Evolutionary conservation across 2,329 filamentous ascomycete genomes (phyloP).

Genomic region (Paecilomyces sp.): DNA sequence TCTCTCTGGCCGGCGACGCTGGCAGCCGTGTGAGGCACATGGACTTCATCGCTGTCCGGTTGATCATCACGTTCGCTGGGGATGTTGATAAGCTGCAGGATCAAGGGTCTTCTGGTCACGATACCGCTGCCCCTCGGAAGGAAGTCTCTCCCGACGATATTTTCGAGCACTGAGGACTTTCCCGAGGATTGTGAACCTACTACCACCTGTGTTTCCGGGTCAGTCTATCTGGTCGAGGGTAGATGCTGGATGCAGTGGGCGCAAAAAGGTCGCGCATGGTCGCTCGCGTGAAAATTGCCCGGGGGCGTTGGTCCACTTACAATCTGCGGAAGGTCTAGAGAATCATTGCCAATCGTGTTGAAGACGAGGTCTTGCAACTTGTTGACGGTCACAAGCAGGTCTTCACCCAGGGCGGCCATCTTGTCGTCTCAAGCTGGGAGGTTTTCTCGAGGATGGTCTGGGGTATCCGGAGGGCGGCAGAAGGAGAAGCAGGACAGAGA

Average conservation of each 20-base stretch:
- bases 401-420: conserved; percentile 96
- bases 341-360: conserved; percentile 99
- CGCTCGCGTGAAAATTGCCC: neutral
- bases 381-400: conserved; percentile 92
- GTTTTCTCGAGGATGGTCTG: neutral
- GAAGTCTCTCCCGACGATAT: conserved; percentile 97
- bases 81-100: conserved; percentile 97
- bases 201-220: conserved; percentile 63
- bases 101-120: conserved; percentile 86
- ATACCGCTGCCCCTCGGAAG: conserved; percentile 94
- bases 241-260: neutral
- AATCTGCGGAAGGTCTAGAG: conserved; percentile 94
- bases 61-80: conserved; percentile 65
- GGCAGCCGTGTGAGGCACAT: conserved; percentile 69
- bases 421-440: conserved; percentile 6
- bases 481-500: neutral
- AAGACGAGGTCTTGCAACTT: conserved; percentile 98
- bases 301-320: conserved; percentile 49
- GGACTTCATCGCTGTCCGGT: conserved; percentile 55
- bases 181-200: conserved; percentile 97
- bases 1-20: conserved; percentile 60
- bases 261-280: neutral
- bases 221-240: conserved; percentile 5
- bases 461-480: neutral
- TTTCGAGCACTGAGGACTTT: conserved; percentile 97